These are phyloP conservation scores for Aspergillus oerlinghausenensis DNA, from an alignment of 2,329 filamentous ascomycete species.

Conservation along the genomic window DNA sequence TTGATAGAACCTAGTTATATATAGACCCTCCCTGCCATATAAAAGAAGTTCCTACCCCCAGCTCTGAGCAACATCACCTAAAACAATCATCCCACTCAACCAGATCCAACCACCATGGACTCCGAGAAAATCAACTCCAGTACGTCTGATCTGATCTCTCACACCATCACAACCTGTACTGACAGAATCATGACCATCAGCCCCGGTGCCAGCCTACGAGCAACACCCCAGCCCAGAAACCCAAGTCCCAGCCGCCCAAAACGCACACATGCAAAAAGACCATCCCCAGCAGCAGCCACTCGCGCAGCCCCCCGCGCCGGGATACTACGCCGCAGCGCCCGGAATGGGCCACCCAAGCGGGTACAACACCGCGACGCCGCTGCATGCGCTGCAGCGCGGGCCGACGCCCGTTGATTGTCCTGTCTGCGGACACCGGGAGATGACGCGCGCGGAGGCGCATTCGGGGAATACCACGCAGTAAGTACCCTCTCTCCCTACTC, in stretches of 20 bases:
- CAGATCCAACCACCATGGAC: not conserved
- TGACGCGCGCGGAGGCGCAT: constrained; percentile 20
- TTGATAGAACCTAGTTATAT: not conserved
- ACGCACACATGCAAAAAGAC: not conserved
- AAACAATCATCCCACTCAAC: not conserved
- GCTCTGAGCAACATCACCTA: not conserved
- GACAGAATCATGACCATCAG: not conserved
- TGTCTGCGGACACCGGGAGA: constrained; percentile 38
- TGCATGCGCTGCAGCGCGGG: constrained; percentile 24
- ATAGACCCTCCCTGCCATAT: not conserved
- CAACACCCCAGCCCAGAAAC: not conserved
- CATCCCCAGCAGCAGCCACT: not conserved
- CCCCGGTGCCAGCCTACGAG: constrained; percentile 2
- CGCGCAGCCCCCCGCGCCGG: not conserved
- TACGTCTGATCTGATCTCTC: not conserved
- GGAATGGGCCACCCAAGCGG: constrained; percentile 13
- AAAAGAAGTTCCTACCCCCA: not conserved
- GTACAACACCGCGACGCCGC: constrained; percentile 21
- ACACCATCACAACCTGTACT: not conserved
- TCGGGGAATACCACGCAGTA: constrained; percentile 28
- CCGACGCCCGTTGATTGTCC: constrained; percentile 47
- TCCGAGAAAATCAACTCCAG: not conserved
- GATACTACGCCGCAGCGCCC: not conserved
- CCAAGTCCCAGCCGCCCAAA: not conserved
- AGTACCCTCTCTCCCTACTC: constrained; percentile 6